Evolutionary conservation across 345 rosid species (phyloP).

Genomic region (Eucalyptus curtisii): DNA sequence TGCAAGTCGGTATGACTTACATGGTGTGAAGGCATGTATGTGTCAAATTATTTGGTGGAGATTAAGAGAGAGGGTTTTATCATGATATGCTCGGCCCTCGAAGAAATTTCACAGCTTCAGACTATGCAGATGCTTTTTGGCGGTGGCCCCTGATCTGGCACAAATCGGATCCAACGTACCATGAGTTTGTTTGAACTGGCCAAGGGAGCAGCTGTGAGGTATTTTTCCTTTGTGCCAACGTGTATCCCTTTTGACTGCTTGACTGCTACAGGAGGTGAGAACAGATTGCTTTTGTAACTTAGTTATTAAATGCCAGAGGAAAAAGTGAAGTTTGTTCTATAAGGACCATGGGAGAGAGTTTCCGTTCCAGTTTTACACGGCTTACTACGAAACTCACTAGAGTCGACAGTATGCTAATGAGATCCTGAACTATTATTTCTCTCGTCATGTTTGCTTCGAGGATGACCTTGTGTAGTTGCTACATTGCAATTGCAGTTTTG

Average conservation of each 20-base stretch:
- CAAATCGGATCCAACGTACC: background rate
- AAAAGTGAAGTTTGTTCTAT: background rate
- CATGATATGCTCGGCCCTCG: background rate
- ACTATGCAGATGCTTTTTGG: background rate
- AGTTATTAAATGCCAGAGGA: background rate
- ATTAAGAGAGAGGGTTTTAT: background rate
- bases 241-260: background rate
- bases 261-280: background rate
- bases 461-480: background rate
- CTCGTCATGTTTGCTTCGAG: background rate
- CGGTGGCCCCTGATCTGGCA: background rate
- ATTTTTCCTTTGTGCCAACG: background rate
- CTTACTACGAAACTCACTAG: background rate
- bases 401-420: background rate
- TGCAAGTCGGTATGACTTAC: slow-evolving; percentile 99
- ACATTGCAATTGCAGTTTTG: background rate
- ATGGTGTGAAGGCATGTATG: slow-evolving; percentile 52
- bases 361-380: background rate
- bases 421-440: background rate
- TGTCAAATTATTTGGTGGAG: background rate
- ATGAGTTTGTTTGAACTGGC: background rate
- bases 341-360: background rate
- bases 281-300: background rate
- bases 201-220: background rate
- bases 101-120: background rate